Conservation (phyloP, 2,329 filamentous ascomycete species). For the Beauveria varroae region DNA sequence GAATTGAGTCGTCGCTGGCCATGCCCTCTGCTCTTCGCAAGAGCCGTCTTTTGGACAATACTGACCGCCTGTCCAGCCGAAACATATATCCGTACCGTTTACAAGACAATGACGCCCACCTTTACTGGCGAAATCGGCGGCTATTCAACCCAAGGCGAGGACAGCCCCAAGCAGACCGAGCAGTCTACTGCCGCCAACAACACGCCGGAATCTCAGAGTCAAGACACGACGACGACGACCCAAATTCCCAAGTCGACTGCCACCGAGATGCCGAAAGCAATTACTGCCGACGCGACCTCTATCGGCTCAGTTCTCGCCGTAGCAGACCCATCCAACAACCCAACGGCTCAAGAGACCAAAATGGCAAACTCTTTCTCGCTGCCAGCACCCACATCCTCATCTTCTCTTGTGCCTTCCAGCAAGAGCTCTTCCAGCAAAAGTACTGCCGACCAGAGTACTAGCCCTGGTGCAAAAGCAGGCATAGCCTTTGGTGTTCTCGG, state of each 20-base stretch:
- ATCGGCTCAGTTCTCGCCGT: conserved; percentile 20
- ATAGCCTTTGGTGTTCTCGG: conserved; percentile 76
- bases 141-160: conserved; percentile 24
- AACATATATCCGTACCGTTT: conserved; percentile 27
- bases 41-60: not conserved
- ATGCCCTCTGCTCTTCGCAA: not conserved
- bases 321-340: not conserved
- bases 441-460: conserved; percentile 16
- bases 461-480: conserved; percentile 59
- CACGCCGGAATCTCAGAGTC: not conserved
- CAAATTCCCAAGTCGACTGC: conserved; percentile 16
- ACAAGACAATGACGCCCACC: conserved; percentile 32
- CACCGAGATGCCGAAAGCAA: conserved; percentile 13
- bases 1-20: not conserved
- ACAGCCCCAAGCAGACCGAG: conserved; percentile 13
- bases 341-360: not conserved
- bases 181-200: not conserved
- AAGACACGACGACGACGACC: not conserved
- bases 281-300: conserved; percentile 18
- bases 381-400: conserved; percentile 5
- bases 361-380: not conserved
- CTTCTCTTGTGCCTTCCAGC: not conserved
- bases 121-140: conserved; percentile 36
- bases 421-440: not conserved
- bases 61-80: not conserved